Evolutionary conservation across 345 rosid species (phyloP).

Genomic region (Psidium guajava): DNA sequence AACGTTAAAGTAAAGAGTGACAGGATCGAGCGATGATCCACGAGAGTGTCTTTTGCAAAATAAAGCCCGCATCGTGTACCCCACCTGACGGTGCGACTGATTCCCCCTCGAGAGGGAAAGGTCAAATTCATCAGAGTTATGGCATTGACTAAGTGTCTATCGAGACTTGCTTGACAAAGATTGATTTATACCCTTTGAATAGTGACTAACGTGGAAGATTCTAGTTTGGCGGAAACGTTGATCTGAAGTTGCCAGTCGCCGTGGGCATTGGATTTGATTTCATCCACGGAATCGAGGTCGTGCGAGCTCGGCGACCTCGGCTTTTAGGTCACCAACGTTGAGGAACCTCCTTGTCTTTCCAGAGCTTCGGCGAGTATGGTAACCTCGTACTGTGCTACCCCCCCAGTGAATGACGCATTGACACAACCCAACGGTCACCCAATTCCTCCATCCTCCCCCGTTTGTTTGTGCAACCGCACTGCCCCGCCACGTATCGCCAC

Average conservation of each 20-base stretch:
- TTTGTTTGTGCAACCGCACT: not conserved
- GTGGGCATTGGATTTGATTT: not conserved
- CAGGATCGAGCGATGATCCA: not conserved
- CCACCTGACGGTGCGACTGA: not conserved
- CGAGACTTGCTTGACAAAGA: not conserved
- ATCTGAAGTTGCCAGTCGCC: not conserved
- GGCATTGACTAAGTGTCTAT: not conserved
- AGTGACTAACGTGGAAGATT: not conserved
- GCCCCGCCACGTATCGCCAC: not conserved
- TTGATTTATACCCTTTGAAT: not conserved
- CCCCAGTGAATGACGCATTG: rapidly evolving
- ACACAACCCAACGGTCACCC: not conserved
- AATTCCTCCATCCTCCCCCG: not conserved
- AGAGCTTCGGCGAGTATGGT: not conserved
- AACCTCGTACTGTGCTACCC: not conserved
- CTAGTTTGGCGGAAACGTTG: not conserved
- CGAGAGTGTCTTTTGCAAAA: not conserved
- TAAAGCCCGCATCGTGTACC: not conserved
- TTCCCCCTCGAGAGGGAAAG: not conserved
- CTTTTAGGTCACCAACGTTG: not conserved
- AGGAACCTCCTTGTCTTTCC: not conserved
- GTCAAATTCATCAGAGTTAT: not conserved
- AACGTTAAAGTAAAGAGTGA: not conserved
- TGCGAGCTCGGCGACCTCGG: not conserved
- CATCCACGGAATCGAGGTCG: not conserved